Evolutionary conservation across 2,329 filamentous ascomycete species (phyloP).

Genomic region (Davidsoniella eucalypti): DNA sequence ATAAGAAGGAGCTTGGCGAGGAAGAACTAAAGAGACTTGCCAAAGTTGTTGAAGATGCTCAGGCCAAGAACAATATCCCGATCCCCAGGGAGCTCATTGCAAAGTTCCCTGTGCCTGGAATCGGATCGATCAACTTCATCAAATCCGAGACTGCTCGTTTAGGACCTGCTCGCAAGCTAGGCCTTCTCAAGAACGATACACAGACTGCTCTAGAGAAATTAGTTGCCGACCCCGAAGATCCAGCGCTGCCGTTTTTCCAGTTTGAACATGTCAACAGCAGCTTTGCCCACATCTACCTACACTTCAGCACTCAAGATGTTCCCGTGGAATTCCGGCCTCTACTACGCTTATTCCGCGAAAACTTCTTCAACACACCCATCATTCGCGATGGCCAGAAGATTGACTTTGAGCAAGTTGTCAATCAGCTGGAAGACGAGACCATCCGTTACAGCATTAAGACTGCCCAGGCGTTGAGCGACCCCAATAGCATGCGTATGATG

Average conservation of each 20-base stretch:
- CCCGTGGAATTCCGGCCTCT: slow-evolving; percentile 74
- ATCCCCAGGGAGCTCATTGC: slow-evolving; percentile 74
- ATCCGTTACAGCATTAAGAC: slow-evolving; percentile 64
- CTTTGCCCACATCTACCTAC: slow-evolving; percentile 72
- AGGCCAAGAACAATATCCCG: slow-evolving; percentile 72
- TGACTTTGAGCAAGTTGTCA: slow-evolving; percentile 83
- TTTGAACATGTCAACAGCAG: slow-evolving; percentile 89
- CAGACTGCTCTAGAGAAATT: slow-evolving; percentile 65
- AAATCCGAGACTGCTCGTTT: slow-evolving; percentile 70
- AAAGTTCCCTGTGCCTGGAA: slow-evolving; percentile 64
- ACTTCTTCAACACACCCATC: slow-evolving; percentile 90
- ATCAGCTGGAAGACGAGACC: slow-evolving; percentile 79
- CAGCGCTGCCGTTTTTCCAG: slow-evolving; percentile 53
- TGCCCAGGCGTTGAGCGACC: slow-evolving; percentile 53
- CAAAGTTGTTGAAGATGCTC: slow-evolving; percentile 64
- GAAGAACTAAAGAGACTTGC: slow-evolving; percentile 62
- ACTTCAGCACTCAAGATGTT: slow-evolving; percentile 61
- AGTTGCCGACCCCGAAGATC: slow-evolving; percentile 8
- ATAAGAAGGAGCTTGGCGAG: slow-evolving; percentile 64
- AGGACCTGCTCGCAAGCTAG: slow-evolving; percentile 58
- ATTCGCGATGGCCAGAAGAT: slow-evolving; percentile 57
- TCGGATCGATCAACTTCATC: slow-evolving; percentile 90
- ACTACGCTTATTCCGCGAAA: slow-evolving; percentile 68
- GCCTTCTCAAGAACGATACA: slow-evolving; percentile 47
- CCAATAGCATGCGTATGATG: slow-evolving; percentile 64